phyloP scores from a whole-genome alignment of 2,329 filamentous ascomycete species.

The Chaetomium olivaceum region DNA sequence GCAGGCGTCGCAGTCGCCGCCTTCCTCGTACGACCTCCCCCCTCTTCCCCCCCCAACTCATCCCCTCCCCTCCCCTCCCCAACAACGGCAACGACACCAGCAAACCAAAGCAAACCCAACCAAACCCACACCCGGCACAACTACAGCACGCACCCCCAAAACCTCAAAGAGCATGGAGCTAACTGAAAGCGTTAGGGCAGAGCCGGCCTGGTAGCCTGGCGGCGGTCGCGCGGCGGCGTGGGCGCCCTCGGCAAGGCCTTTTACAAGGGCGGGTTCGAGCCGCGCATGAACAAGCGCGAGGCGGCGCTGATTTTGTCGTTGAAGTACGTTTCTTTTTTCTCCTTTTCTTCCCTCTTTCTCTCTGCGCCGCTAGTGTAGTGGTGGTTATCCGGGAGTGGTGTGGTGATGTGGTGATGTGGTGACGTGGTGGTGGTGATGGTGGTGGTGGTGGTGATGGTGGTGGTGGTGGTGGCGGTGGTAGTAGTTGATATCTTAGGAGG shows the following conservation, averaged over 20 bases:
- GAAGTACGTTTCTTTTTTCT: constrained; percentile 58
- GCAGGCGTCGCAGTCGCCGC: constrained; percentile 64
- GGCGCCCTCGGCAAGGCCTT: constrained; percentile 85
- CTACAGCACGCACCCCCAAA: not conserved
- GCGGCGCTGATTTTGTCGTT: constrained; percentile 88
- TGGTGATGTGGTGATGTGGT: too few relatives aligned
- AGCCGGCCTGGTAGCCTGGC: constrained; percentile 85
- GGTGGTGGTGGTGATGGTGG: too few relatives aligned
- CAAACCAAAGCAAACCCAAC: not conserved
- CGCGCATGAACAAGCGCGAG: constrained; percentile 89
- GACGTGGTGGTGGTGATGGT: too few relatives aligned
- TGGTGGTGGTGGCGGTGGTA: too few relatives aligned
- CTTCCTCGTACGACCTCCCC: constrained; percentile 53
- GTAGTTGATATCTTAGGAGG: too few relatives aligned
- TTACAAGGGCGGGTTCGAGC: constrained; percentile 98
- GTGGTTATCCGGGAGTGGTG: too few relatives aligned
- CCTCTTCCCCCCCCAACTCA: not conserved
- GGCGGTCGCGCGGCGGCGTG: constrained; percentile 75
- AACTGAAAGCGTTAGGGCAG: constrained; percentile 65
- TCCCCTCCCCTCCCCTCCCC: too few relatives aligned
- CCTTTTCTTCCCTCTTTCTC: not conserved
- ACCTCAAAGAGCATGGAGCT: constrained; percentile 21
- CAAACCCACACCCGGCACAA: not conserved
- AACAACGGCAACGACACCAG: too few relatives aligned
- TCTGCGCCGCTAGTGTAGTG: not conserved